These are phyloP conservation scores for Neospermospora avenae DNA, from an alignment of 2,329 filamentous ascomycete genomes.

Conservation along the genomic window DNA sequence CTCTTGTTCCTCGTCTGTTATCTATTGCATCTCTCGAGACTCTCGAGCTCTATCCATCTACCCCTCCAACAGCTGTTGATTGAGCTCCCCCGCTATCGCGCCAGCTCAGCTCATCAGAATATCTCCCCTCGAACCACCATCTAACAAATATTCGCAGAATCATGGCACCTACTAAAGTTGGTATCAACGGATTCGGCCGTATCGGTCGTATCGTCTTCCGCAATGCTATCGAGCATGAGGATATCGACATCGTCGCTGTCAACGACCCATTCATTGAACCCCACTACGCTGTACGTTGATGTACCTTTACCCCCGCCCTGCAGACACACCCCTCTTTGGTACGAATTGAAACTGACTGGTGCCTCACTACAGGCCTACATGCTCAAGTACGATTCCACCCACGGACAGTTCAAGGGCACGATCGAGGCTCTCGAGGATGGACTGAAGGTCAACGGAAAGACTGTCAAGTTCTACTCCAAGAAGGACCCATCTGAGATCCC, in stretches of 20 bases:
- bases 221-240: conserved; percentile 87
- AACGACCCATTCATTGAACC: conserved; percentile 99
- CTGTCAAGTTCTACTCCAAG: conserved; percentile 91
- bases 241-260: conserved; percentile 91
- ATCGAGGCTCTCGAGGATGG: conserved; percentile 66
- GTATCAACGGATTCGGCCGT: conserved; percentile 99
- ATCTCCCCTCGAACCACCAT: conserved; percentile 2
- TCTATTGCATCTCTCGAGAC: not conserved
- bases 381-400: conserved; percentile 98
- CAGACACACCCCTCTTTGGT: conserved; percentile 3
- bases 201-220: conserved; percentile 99
- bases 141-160: conserved; percentile 34
- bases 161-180: conserved; percentile 67
- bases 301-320: conserved; percentile 9
- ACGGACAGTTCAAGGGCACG: conserved; percentile 94
- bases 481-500: conserved; percentile 85
- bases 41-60: conserved; percentile 1
- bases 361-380: conserved; percentile 75
- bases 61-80: conserved; percentile 6
- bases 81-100: conserved; percentile 7
- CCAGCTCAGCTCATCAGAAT: conserved; percentile 1
- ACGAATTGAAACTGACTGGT: conserved; percentile 13
- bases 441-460: conserved; percentile 91
- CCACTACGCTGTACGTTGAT: conserved; percentile 83
- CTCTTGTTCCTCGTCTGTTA: not conserved